Evolutionary conservation across 768 basidiomycete species (phyloP).

Genomic region (Asterophora lycoperdoides): DNA sequence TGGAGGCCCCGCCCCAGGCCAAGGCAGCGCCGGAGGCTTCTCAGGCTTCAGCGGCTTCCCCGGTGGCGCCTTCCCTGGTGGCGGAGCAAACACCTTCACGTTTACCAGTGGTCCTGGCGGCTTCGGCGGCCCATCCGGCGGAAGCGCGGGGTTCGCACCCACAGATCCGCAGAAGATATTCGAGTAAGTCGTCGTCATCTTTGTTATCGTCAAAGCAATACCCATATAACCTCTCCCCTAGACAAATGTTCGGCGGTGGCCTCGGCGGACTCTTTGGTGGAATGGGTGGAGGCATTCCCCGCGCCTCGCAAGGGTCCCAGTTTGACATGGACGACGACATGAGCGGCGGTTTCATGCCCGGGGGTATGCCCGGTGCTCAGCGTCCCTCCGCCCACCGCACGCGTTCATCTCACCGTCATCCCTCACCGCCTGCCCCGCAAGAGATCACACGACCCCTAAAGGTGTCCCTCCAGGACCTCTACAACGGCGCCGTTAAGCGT

Average conservation of each 20-base stretch:
- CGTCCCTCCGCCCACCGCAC: slow-evolving; percentile 18
- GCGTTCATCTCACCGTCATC: slow-evolving; percentile 23
- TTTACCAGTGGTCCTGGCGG: slow-evolving; percentile 52
- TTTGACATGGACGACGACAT: slow-evolving; percentile 50
- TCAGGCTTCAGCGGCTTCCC: too few species aligned
- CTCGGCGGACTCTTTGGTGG: slow-evolving; percentile 33
- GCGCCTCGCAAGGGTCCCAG: slow-evolving; percentile 21
- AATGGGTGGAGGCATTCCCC: slow-evolving; percentile 21
- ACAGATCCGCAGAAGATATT: slow-evolving; percentile 86
- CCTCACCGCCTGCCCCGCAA: slow-evolving; percentile 32
- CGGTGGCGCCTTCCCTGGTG: slow-evolving; percentile 42
- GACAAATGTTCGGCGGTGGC: slow-evolving; percentile 50
- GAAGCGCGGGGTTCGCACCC: slow-evolving; percentile 57
- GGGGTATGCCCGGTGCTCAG: slow-evolving; percentile 45
- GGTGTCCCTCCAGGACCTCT: slow-evolving; percentile 82
- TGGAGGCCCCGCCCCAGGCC: slow-evolving; percentile 50
- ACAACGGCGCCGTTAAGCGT: slow-evolving; percentile 79
- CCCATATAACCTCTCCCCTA: slow-evolving; percentile 23
- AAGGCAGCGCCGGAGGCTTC: slow-evolving; percentile 38
- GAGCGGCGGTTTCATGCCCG: slow-evolving; percentile 42
- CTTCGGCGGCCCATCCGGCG: slow-evolving; percentile 26
- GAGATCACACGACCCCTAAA: slow-evolving; percentile 83
- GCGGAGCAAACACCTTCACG: slow-evolving; percentile 48
- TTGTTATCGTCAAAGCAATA: background rate
- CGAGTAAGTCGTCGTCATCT: slow-evolving; percentile 50